Conservation (phyloP, 78 protist species). For the Parvularia atlantis region DNA sequence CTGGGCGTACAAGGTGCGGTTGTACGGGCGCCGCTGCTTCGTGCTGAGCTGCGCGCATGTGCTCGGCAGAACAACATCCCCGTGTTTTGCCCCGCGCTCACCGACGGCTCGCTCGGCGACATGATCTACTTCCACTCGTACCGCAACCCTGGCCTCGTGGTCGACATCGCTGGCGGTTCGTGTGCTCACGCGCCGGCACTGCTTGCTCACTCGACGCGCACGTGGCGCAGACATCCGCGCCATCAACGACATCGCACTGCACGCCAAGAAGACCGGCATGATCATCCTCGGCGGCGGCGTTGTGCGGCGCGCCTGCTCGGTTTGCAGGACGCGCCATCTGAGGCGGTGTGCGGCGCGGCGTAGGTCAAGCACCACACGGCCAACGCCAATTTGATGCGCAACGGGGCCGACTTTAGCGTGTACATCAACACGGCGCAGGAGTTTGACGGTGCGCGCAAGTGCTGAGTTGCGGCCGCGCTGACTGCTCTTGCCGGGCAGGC, state of each 20-base stretch:
- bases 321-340: too few relatives aligned
- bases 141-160: slow-evolving; percentile 77
- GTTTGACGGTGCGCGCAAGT: slow-evolving; percentile 24
- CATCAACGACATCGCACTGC: slow-evolving; percentile 65
- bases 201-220: neutral
- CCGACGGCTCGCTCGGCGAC: slow-evolving; percentile 98
- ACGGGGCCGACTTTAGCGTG: slow-evolving; percentile 95
- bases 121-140: slow-evolving; percentile 93
- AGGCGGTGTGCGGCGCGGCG: too few relatives aligned
- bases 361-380: slow-evolving; percentile 99
- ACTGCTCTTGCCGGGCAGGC: neutral
- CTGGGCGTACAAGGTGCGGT: slow-evolving; percentile 75
- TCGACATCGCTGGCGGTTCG: slow-evolving; percentile 71
- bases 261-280: slow-evolving; percentile 81
- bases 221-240: slow-evolving; percentile 61
- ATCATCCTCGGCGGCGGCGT: slow-evolving; percentile 98
- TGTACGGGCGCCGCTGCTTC: neutral
- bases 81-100: slow-evolving; percentile 95
- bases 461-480: neutral
- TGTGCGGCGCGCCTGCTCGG: too few relatives aligned
- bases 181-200: too few relatives aligned
- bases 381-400: slow-evolving; percentile 99
- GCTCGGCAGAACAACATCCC: slow-evolving; percentile 81
- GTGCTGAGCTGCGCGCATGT: too few relatives aligned
- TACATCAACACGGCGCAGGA: slow-evolving; percentile 83